Percentiles rank a stretch among this genome's conserved stretches.
phyloP scores from a whole-genome alignment of 768 basidiomycete genomes.

The Boletus pseudopeckii region DNA sequence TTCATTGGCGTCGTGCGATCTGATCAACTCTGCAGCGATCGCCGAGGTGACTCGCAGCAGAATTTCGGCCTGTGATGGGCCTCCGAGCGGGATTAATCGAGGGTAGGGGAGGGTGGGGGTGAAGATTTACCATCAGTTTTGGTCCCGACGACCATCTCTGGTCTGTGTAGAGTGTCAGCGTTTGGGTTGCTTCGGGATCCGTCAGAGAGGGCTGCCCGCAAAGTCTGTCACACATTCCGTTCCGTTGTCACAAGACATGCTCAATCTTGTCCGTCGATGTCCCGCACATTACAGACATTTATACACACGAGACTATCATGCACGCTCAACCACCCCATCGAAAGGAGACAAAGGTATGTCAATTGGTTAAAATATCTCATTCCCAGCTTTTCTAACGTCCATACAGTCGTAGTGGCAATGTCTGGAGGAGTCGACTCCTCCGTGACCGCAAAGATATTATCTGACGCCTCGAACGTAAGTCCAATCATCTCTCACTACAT shows the following conservation, averaged over 20 bases:
- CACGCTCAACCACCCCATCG: constrained; percentile 11
- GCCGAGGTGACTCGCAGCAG: constrained; percentile 90
- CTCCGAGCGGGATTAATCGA: constrained; percentile 28
- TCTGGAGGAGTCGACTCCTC: constrained; percentile 96
- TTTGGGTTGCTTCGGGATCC: background rate
- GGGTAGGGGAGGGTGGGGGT: background rate
- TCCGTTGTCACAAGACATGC: constrained; percentile 3
- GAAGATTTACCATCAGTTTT: constrained; percentile 34
- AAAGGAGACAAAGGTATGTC: constrained; percentile 30
- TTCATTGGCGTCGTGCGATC: constrained; percentile 73
- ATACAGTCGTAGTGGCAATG: constrained; percentile 83
- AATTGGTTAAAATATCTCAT: background rate
- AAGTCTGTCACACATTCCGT: background rate
- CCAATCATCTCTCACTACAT: background rate
- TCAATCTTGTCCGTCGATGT: constrained; percentile 13
- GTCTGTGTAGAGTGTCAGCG: background rate
- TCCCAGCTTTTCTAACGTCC: background rate
- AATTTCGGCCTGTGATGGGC: constrained; percentile 86
- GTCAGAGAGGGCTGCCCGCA: no score
- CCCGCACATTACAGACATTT: background rate
- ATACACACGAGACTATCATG: constrained; percentile 15
- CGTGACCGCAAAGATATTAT: constrained; percentile 74
- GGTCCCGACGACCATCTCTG: constrained; percentile 39
- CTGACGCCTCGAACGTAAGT: constrained; percentile 50
- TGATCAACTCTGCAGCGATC: constrained; percentile 91